Base-by-base conservation (phyloP, 805 yeast genomes). In the Komagataella populi region DNA sequence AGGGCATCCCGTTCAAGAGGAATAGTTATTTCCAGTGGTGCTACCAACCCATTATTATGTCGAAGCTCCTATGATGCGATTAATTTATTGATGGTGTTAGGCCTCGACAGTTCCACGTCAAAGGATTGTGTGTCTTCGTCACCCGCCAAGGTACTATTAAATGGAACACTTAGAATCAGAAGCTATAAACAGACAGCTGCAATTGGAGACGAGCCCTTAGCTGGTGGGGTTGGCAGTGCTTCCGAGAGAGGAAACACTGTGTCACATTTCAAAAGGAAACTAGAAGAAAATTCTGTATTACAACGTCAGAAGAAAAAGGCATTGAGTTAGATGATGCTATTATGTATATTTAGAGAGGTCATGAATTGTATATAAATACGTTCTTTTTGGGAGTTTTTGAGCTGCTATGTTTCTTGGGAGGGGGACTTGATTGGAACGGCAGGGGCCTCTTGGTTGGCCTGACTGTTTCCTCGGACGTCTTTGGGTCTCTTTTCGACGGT, bases 1-100 rank as follows among this genome's bases (percentile, higher is more conserved):
- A 69, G 99, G 55, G 87, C 96, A 10, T 77, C 95, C 0, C 72
- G 99, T 56, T 76, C 80, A 16, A 75, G 88, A 46, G 97, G 97
- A 0, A 61, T 93, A 16, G 73, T 93, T 2, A 71, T 88, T 4
- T 78, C 91, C 10, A 80, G 91, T 59, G 97, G 96, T 2, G 87
- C 93, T 0, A 53, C 59, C 2, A 62, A 67, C 24, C 72, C 84
- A 1, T 62, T 79, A 36, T 80, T 79, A 46, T 67, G 80, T n/a
- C 70, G 98, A 55, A 77, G 81, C 30, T 77, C 80, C 44, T 70
- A 75, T 47, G 96, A 93, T 59, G 74, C 87, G 6, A 70, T 78
- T 12, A 84, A 81, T 53, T 66, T 93, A 48, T 67, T 85, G 39
- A 70, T 75, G 44, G 67, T 86, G 7, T 69, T 91, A 57, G 97